Evolutionary conservation across 257 asterid species (phyloP), one percentile per base, ranked within the genome.

Genomic region (Fraxinus cuspidata): DNA sequence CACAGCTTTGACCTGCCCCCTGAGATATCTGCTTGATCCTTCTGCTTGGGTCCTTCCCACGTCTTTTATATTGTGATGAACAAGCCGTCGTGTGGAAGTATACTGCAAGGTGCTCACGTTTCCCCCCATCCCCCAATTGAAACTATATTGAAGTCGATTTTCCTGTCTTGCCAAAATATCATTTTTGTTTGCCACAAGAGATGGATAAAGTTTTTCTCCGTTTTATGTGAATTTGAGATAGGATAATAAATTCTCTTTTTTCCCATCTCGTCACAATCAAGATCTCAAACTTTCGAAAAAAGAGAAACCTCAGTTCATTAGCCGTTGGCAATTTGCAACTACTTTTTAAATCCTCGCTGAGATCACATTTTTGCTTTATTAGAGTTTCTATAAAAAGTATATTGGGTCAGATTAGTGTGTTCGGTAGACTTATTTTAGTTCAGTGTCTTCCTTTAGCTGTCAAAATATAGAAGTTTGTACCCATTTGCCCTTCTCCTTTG

Each of bases 1-100:
- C 94, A 89, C 94, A 93, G 87, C 77, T 82, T 18, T 42, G 84
- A 75, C 69, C 19, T 63, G 69, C 28, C 31, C 28, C 5, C 31
- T 0, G 32, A 60, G 16, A 23, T 63, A 25, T 63, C 69, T 63
- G 69, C 69, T 63, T 9, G 69, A 12, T 63, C 11, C 69, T 60
- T 42, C 49, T 42, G 7, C 69, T 10, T 63, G 35, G 34, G 32
- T 63, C 7, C 69, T 63, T 63, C 0, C 7, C 69, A 4, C 7
- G 8, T 63, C 35, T 63, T 23, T 63, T 25, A 63, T 63, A 25
- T 31, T 63, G 2, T 31, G 34, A 63, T 27, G 69, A 25, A 25
- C 69, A 63, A 63, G 69, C 19, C 0, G 28, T 21, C 66, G 2
- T 63, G 11, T 2, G 7, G 69, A 31, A 23, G 35, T 25, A 27